Conservation (phyloP, 1,284 basidiomycete species). For the Trichosporon ovoides region DNA sequence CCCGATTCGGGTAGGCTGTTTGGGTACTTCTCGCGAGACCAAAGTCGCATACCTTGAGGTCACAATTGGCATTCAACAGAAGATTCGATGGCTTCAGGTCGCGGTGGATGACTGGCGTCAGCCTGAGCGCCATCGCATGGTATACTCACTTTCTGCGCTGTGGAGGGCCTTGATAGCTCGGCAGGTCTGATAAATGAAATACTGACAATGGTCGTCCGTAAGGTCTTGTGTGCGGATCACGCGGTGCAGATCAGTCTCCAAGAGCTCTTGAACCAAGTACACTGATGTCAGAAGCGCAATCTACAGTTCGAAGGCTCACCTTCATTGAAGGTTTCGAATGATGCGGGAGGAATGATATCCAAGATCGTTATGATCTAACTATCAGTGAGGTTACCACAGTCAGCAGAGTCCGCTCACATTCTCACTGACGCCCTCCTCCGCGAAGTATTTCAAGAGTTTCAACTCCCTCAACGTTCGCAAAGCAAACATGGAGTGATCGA, state of each 20-base stretch:
- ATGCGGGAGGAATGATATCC: constrained; percentile 86
- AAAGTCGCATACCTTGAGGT: constrained; percentile 91
- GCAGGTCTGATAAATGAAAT: constrained; percentile 56
- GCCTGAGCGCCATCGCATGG: neutral
- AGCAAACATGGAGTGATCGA: constrained; percentile 89
- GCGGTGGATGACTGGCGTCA: constrained; percentile 69
- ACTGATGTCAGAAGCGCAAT: constrained; percentile 23
- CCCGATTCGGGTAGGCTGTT: constrained; percentile 70
- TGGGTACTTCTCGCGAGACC: constrained; percentile 82
- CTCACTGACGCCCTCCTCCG: constrained; percentile 83
- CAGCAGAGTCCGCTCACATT: constrained; percentile 61
- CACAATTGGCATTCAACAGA: constrained; percentile 92
- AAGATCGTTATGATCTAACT: constrained; percentile 85
- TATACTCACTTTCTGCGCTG: constrained; percentile 62
- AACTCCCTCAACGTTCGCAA: constrained; percentile 77
- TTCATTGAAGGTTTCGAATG: constrained; percentile 87
- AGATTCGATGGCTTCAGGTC: constrained; percentile 94
- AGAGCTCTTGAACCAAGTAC: constrained; percentile 66
- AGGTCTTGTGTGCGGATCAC: constrained; percentile 74
- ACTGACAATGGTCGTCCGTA: constrained; percentile 81
- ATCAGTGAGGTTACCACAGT: neutral
- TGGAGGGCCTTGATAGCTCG: constrained; percentile 91
- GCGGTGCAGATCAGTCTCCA: constrained; percentile 71
- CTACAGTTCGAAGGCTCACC: constrained; percentile 50
- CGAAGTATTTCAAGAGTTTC: constrained; percentile 84